Conservation (phyloP, 2,329 filamentous ascomycete genomes). For the Colletotrichum euphorbiae region DNA sequence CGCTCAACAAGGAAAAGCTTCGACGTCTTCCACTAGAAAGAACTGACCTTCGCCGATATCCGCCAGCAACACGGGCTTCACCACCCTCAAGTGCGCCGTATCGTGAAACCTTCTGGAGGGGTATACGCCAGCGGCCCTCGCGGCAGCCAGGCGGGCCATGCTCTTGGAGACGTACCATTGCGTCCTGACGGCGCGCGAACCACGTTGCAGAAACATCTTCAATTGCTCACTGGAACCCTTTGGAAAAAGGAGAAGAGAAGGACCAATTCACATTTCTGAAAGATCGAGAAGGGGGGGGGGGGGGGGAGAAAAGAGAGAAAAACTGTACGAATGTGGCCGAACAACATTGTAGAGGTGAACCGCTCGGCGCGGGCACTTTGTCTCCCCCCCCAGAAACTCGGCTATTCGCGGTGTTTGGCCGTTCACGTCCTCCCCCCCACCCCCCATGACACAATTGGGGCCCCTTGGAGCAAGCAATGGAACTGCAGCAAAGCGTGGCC, state of each 20-base stretch:
- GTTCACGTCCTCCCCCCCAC: no score
- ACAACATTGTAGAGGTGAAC: conserved; percentile 9
- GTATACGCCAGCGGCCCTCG: conserved; percentile 46
- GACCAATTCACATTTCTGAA: background rate
- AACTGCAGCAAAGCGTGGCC: background rate
- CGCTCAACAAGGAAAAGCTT: no score
- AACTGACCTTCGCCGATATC: conserved; percentile 84
- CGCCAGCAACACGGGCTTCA: conserved; percentile 85
- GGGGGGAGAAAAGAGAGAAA: background rate
- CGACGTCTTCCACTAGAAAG: no score
- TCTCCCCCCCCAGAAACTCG: conserved; percentile 34
- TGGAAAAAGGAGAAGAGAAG: conserved; percentile 13
- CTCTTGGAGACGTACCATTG: conserved; percentile 62
- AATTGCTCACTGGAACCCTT: conserved; percentile 16
- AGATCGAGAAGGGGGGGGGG: background rate
- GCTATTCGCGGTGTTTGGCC: conserved; percentile 42
- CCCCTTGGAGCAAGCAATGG: conserved; percentile 28
- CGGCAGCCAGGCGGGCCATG: conserved; percentile 51
- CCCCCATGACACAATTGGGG: conserved; percentile 38
- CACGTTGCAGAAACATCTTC: conserved; percentile 67
- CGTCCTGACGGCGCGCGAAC: conserved; percentile 61
- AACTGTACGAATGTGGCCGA: conserved; percentile 36
- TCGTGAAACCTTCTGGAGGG: conserved; percentile 62
- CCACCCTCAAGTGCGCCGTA: conserved; percentile 61
- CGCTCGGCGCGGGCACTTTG: conserved; percentile 25